These are phyloP conservation scores for Rhytidhysteron rufulum DNA, from an alignment of 2,329 filamentous ascomycete genomes.

Conservation along the genomic window DNA sequence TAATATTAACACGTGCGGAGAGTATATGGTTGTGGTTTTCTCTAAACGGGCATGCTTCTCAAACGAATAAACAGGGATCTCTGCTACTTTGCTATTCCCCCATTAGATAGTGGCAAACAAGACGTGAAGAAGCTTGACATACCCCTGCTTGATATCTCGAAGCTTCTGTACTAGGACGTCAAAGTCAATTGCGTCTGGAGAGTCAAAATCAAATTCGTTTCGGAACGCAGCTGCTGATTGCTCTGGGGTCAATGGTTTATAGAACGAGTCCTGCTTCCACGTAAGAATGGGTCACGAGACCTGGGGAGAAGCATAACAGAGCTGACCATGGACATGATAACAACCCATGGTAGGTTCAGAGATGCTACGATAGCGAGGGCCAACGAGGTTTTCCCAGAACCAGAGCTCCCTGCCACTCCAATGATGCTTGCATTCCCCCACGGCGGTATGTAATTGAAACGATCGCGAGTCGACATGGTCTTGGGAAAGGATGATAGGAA, in stretches of 20 bases:
- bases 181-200: slow-evolving; percentile 92
- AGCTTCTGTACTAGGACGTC: slow-evolving; percentile 78
- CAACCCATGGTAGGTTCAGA: slow-evolving; percentile 93
- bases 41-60: slow-evolving; percentile 78
- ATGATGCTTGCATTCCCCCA: slow-evolving; percentile 98
- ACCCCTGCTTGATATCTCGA: slow-evolving; percentile 87
- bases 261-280: slow-evolving; percentile 79
- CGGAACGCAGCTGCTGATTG: slow-evolving; percentile 75
- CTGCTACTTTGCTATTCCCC: slow-evolving; percentile 67
- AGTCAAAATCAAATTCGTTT: slow-evolving; percentile 95
- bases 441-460: slow-evolving; percentile 81
- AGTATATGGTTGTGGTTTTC: slow-evolving; percentile 85
- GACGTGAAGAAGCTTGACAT: slow-evolving; percentile 32
- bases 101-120: slow-evolving; percentile 11
- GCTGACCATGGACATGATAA: slow-evolving; percentile 89
- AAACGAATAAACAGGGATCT: slow-evolving; percentile 95
- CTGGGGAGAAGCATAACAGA: background rate
- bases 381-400: slow-evolving; percentile 91
- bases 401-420: slow-evolving; percentile 90
- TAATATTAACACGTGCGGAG: slow-evolving; percentile 88
- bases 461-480: slow-evolving; percentile 1
- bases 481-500: no score
- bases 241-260: slow-evolving; percentile 80
- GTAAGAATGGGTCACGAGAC: slow-evolving; percentile 20
- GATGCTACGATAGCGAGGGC: slow-evolving; percentile 87